Percentiles rank a stretch among this genome's conserved stretches.
These are phyloP conservation scores for Metarhizium anisopliae DNA, from an alignment of 2,329 filamentous ascomycete species.

Conservation along the genomic window DNA sequence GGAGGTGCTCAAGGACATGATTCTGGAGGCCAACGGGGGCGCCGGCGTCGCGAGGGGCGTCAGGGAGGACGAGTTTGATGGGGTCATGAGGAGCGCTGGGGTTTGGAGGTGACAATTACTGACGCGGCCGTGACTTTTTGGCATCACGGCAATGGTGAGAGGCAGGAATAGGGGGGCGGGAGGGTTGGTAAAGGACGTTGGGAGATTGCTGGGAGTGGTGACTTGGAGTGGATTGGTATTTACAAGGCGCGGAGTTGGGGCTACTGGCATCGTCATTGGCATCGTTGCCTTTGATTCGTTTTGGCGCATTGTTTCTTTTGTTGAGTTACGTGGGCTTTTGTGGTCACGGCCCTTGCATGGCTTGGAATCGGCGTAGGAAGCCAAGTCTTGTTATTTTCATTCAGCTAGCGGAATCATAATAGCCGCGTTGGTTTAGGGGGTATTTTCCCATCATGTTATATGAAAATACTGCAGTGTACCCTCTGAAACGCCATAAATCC, in stretches of 20 bases:
- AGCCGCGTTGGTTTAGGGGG: neutral
- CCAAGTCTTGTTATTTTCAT: neutral
- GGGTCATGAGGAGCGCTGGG: slow-evolving; percentile 76
- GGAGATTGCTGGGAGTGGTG: neutral
- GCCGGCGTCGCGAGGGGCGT: slow-evolving; percentile 64
- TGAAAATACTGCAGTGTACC: neutral
- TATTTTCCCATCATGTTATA: neutral
- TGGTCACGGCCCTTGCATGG: neutral
- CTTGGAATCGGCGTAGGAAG: neutral
- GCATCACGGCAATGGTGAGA: too few relatives aligned
- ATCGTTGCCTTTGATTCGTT: neutral
- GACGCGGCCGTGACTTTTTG: neutral
- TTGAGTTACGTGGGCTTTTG: neutral
- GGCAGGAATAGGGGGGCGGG: too few relatives aligned
- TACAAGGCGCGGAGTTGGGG: slow-evolving; percentile 7
- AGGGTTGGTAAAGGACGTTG: neutral
- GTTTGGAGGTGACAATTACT: slow-evolving; percentile 56
- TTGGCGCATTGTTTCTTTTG: neutral
- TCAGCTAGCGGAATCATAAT: neutral
- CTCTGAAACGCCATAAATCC: slow-evolving; percentile 6
- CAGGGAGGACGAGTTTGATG: slow-evolving; percentile 70
- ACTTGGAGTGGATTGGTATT: neutral
- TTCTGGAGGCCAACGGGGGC: slow-evolving; percentile 84
- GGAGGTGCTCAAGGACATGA: slow-evolving; percentile 83
- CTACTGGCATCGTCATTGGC: neutral